phyloP scores from a whole-genome alignment of 768 basidiomycete species.

The Leccinum broughii region DNA sequence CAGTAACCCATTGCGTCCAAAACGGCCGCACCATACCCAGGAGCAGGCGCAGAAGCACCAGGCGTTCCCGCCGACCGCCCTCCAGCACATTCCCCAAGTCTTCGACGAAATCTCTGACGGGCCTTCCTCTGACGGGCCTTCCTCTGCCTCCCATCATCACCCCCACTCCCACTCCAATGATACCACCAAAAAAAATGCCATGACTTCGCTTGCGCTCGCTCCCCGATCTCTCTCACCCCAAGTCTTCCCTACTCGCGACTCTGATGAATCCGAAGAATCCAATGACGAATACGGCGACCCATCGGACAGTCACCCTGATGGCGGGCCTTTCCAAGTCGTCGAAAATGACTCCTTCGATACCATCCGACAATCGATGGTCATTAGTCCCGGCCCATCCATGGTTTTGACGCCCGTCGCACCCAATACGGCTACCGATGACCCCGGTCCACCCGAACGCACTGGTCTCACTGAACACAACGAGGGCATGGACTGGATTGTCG shows the following conservation, averaged over 20 bases:
- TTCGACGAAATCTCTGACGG: constrained; percentile 22
- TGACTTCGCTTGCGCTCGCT: background rate
- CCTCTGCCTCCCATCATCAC: background rate
- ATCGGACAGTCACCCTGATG: too few species aligned
- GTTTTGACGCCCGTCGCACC: too few species aligned
- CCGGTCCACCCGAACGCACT: too few species aligned
- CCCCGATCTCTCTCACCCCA: background rate
- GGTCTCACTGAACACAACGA: too few species aligned
- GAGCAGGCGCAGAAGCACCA: too few species aligned
- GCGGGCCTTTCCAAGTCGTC: background rate
- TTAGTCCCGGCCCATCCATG: too few species aligned
- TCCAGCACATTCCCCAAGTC: background rate
- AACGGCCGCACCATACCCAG: background rate
- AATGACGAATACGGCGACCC: too few species aligned
- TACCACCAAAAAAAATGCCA: background rate
- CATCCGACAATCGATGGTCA: too few species aligned
- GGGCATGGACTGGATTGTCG: too few species aligned
- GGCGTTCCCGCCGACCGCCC: too few species aligned
- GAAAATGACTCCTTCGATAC: too few species aligned
- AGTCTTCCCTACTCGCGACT: background rate
- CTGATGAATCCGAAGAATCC: background rate
- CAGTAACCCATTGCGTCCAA: background rate
- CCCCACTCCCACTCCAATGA: background rate
- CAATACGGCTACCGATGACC: too few species aligned
- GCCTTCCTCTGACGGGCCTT: background rate